Evolutionary conservation across 164 flowering plant species (phyloP).

Genomic region (Magnolia changhungtana): DNA sequence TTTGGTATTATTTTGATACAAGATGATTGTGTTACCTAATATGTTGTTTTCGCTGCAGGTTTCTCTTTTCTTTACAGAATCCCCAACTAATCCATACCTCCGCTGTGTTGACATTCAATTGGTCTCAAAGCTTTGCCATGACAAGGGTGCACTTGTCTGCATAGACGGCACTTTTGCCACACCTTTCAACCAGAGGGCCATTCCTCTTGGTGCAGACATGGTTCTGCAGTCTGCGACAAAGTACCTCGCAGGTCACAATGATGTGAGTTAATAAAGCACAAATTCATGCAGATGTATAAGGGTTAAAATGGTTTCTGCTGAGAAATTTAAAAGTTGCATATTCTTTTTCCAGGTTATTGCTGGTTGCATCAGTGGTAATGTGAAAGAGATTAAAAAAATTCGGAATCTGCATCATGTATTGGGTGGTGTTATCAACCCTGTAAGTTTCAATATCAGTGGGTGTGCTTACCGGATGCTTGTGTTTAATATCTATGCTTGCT

Average conservation of each 20-base stretch:
- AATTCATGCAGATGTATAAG: not conserved
- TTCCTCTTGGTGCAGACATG: slow-evolving; percentile 93
- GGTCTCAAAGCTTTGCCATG: slow-evolving; percentile 89
- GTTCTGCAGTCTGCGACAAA: slow-evolving; percentile 94
- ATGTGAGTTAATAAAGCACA: slow-evolving; percentile 37
- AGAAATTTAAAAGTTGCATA: not conserved
- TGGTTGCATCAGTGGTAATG: slow-evolving; percentile 88
- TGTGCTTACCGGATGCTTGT: too few species aligned
- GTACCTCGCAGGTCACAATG: slow-evolving; percentile 87
- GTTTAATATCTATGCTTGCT: not conserved
- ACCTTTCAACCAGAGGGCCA: slow-evolving; percentile 91
- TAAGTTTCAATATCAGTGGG: slow-evolving; percentile 29
- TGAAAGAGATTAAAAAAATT: slow-evolving; percentile 49
- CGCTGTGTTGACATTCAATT: slow-evolving; percentile 86
- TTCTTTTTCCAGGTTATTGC: slow-evolving; percentile 63
- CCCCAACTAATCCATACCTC: slow-evolving; percentile 96
- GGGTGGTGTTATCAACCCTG: slow-evolving; percentile 92
- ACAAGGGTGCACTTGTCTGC: slow-evolving; percentile 78
- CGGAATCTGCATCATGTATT: slow-evolving; percentile 84
- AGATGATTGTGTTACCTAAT: not conserved
- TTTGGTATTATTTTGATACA: not conserved
- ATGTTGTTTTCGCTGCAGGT: slow-evolving; percentile 47
- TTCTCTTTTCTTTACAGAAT: slow-evolving; percentile 90
- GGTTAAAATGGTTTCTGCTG: not conserved
- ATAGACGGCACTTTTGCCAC: slow-evolving; percentile 97